Evolutionary conservation across 331 rosid genomes (phyloP).

Genomic region (Malus hybrid): DNA sequence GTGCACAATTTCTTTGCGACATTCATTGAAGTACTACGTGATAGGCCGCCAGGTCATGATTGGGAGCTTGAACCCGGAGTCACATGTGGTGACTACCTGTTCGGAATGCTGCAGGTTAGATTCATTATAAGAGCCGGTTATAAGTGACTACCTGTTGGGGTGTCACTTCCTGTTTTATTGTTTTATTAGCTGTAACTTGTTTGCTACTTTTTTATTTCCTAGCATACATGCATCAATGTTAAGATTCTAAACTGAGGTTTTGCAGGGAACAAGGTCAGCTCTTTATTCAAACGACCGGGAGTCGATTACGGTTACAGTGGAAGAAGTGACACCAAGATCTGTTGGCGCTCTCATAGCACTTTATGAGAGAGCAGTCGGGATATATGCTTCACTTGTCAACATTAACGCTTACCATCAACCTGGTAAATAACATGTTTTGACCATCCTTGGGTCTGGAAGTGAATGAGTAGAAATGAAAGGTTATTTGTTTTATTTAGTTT

Average conservation of each 20-base stretch:
- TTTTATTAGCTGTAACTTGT: background rate
- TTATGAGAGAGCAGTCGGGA: conserved; percentile 97
- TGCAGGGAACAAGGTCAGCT: conserved; percentile 95
- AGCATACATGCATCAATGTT: background rate
- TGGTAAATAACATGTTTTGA: conserved; percentile 39
- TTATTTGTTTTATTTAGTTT: background rate
- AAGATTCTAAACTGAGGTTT: conserved; percentile 8
- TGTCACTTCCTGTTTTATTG: background rate
- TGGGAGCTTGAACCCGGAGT: conserved; percentile 99
- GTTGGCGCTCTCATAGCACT: conserved; percentile 92
- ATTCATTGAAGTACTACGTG: conserved; percentile 92
- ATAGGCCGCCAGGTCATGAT: conserved; percentile 99
- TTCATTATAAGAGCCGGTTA: background rate
- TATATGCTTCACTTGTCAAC: conserved; percentile 79
- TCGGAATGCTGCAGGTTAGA: conserved; percentile 95
- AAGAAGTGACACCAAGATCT: conserved; percentile 85
- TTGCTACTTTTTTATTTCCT: background rate
- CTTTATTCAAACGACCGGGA: conserved; percentile 74
- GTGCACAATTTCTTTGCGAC: conserved; percentile 93
- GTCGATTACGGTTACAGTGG: conserved; percentile 81
- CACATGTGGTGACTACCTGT: conserved; percentile 96
- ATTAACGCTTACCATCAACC: conserved; percentile 99
- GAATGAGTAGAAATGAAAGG: background rate
- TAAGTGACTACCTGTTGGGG: background rate
- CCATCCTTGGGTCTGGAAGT: background rate